These are phyloP conservation scores for Talaromyces sp. DNA, from an alignment of 2,329 filamentous ascomycete species.

Conservation along the genomic window DNA sequence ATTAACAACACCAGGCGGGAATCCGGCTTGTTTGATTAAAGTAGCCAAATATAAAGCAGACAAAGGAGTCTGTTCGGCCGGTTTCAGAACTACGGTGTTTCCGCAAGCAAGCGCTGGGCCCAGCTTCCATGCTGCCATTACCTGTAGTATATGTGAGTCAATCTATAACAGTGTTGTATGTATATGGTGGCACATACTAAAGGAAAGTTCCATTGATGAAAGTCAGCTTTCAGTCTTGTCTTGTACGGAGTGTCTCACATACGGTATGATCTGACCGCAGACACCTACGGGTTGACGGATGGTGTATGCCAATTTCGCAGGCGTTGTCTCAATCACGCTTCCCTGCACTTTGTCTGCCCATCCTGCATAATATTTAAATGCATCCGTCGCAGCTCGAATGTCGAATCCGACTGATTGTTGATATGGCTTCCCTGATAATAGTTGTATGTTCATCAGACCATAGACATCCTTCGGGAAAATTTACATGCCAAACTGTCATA, in stretches of 20 bases:
- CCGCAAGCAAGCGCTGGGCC: slow-evolving; percentile 45
- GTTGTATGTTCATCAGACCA: not conserved
- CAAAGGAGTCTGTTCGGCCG: slow-evolving; percentile 53
- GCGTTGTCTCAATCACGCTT: not conserved
- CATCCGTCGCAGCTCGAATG: not conserved
- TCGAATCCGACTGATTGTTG: not conserved
- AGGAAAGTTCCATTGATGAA: not conserved
- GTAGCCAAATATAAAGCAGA: slow-evolving; percentile 48
- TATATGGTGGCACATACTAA: not conserved
- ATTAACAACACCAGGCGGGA: slow-evolving; percentile 53
- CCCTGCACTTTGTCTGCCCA: not conserved
- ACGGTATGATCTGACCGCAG: not conserved
- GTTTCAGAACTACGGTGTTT: slow-evolving; percentile 49
- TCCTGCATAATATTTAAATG: not conserved
- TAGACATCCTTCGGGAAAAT: not conserved
- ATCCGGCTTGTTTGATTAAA: slow-evolving; percentile 38
- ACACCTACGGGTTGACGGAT: not conserved
- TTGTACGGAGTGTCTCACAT: not conserved
- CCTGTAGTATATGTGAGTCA: not conserved
- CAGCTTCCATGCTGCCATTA: slow-evolving; percentile 35
- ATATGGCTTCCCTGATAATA: not conserved
- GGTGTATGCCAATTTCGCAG: not conserved
- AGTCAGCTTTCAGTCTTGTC: not conserved
- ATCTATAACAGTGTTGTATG: not conserved
- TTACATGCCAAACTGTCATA: no score